Evolutionary conservation across 768 basidiomycete genomes (phyloP), one percentile per base, ranked within the genome.

Genomic region (Leucocoprinus birnbaumii): DNA sequence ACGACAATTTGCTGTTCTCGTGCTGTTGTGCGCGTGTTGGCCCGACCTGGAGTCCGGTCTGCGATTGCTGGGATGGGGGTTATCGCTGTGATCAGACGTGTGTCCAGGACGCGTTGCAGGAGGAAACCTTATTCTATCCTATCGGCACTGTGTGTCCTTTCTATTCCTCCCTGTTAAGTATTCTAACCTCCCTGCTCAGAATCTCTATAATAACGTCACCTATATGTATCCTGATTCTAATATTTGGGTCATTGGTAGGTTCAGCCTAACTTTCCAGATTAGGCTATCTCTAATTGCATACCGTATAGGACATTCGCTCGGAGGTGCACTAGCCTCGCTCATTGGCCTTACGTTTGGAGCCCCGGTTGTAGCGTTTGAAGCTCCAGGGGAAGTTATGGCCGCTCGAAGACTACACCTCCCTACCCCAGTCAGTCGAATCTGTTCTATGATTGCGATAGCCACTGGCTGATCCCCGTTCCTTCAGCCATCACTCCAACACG

Each of bases 1-100:
- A 98, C 70, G 95, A 98, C 63, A 98, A 96, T 65, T 73, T 95
- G n/a, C 72, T 98, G 31, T 96, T 96, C 73, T 89, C 92, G 3
- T 98, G 96, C 70, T 98, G 96, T 68, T 98, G 96, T 63, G 95
- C 94, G 2, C 80, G 89, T 6, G 91, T 98, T n/a, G 92, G 90
- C 31, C 91, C 93, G 51, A 91, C 91, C 0, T 98, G 96, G 96
- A 84, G 82, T 18, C 79, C 96, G 0, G 96, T 97, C 0, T 98
- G 96, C 66, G 87, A 82, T 47, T 98, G 96, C 69, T 88, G 87
- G 64, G 73, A 84, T 6, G 83, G 91, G 1, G 72, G 79, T 13
- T 82, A 85, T 68, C 86, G 82, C 58, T 98, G 96, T 66, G 85
- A 89, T 58, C 82, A 86, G 60, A 77, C 78, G 3, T 98, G 96